phyloP scores from a whole-genome alignment of 148 eudicot species.

The Rhododendron henanense region DNA sequence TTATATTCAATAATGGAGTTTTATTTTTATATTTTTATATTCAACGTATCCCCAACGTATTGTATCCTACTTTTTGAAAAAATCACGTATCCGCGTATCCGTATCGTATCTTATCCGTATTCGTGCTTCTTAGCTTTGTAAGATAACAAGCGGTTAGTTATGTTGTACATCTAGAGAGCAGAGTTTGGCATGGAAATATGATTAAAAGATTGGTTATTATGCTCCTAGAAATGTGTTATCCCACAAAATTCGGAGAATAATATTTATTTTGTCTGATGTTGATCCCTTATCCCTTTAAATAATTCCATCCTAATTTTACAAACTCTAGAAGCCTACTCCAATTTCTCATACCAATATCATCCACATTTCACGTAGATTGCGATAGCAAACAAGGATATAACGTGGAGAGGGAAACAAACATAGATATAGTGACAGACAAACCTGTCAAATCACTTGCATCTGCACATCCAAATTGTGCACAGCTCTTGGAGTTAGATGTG shows the following conservation, averaged over 20 bases:
- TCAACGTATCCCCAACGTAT: no score
- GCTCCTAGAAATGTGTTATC: not conserved
- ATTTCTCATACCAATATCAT: not conserved
- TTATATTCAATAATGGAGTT: no score
- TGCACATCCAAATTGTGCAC: conserved; percentile 69
- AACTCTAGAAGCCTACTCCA: not conserved
- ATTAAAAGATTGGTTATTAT: not conserved
- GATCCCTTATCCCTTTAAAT: not conserved
- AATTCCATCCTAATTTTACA: not conserved
- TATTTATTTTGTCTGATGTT: not conserved
- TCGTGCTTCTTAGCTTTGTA: no score
- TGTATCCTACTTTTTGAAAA: no score
- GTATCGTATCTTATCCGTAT: no score
- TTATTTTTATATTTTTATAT: no score
- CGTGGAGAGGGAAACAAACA: not conserved
- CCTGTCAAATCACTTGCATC: conserved; percentile 95
- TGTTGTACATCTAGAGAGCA: not conserved
- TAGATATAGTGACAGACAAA: conserved; percentile 21
- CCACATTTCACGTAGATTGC: not conserved
- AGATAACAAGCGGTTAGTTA: not conserved
- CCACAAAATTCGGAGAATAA: not conserved
- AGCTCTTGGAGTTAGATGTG: conserved; percentile 82
- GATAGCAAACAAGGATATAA: not conserved
- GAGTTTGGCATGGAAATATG: not conserved
- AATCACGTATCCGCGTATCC: no score